Evolutionary conservation across 805 yeast genomes (phyloP).

Genomic region (Tetrapisispora arboricola): DNA sequence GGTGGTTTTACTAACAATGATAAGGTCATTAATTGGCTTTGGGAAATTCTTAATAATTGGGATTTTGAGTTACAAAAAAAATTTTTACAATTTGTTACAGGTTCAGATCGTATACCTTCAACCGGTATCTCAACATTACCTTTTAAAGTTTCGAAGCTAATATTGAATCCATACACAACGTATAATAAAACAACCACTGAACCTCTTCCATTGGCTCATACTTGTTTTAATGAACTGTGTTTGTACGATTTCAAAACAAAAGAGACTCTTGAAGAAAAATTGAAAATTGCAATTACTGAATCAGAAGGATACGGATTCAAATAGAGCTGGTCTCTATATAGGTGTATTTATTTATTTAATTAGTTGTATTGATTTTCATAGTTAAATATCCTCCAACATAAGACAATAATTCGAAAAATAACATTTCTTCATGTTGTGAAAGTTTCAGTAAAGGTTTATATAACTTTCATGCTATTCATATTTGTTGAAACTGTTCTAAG

Average conservation of each 20-base stretch:
- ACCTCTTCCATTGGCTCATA: constrained; percentile 77
- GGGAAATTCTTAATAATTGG: constrained; percentile 46
- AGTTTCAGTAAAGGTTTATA: no score
- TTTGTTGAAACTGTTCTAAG: constrained; percentile 9
- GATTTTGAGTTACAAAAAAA: constrained; percentile 48
- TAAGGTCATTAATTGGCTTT: constrained; percentile 63
- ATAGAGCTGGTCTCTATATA: constrained; percentile 19
- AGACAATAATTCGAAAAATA: no score
- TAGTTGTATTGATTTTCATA: no score
- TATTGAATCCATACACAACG: constrained; percentile 14
- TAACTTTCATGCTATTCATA: no score
- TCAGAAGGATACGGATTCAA: constrained; percentile 82
- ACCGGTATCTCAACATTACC: constrained; percentile 73
- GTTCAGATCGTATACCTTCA: constrained; percentile 87
- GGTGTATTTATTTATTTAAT: neutral
- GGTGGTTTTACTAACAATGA: constrained; percentile 44
- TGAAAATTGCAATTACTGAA: constrained; percentile 61
- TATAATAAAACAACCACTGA: constrained; percentile 25
- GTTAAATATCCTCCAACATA: no score
- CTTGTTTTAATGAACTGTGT: constrained; percentile 88
- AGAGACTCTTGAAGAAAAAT: constrained; percentile 46
- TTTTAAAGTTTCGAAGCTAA: constrained; percentile 53
- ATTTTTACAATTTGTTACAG: constrained; percentile 70
- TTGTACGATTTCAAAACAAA: constrained; percentile 52
- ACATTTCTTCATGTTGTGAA: no score